Conservation (phyloP, 2,329 filamentous ascomycete species). For the Diaporthe batatas region DNA sequence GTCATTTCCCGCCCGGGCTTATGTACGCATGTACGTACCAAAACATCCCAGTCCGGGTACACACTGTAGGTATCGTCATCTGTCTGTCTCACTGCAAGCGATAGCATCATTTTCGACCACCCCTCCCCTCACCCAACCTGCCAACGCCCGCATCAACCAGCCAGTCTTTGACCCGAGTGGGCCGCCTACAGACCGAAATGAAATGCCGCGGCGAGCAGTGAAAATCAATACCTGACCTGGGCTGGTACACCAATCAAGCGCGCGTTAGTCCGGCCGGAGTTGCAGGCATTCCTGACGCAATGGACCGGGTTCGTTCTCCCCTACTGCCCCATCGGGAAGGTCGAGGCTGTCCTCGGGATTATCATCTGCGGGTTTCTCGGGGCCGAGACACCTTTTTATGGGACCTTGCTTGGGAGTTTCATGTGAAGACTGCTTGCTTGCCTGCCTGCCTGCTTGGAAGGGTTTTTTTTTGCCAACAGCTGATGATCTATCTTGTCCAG, state of each 20-base stretch:
- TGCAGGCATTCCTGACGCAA: too few species aligned
- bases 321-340: conserved; percentile 16
- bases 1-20: too few species aligned
- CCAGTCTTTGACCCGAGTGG: neutral
- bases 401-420: neutral
- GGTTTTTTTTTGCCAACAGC: neutral
- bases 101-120: neutral
- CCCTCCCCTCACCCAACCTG: neutral
- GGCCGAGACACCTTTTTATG: neutral
- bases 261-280: conserved; percentile 7
- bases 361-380: neutral
- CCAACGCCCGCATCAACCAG: too few species aligned
- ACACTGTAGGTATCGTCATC: too few species aligned
- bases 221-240: neutral
- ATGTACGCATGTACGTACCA: too few species aligned
- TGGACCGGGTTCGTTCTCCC: neutral
- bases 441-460: neutral
- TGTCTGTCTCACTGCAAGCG: too few species aligned
- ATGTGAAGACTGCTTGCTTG: neutral
- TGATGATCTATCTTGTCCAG: conserved; percentile 1
- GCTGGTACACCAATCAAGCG: neutral
- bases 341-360: neutral
- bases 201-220: neutral
- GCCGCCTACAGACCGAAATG: neutral
- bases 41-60: neutral